Percentiles rank a stretch among this genome's conserved stretches.
Conservation (phyloP, 768 basidiomycete genomes). For the Cubamyces sp. region DNA sequence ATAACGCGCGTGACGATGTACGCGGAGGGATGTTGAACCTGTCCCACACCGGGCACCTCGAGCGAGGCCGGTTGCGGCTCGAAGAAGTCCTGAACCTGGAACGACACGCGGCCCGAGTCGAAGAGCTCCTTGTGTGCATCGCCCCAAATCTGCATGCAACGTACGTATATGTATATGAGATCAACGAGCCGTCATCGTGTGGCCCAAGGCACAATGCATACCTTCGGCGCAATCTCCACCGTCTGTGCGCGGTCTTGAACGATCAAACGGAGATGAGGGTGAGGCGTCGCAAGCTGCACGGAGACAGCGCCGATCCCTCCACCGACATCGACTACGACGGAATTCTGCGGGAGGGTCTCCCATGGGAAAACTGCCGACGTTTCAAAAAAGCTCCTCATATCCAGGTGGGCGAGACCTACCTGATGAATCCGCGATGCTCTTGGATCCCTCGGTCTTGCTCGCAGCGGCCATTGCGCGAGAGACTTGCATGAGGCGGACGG, state of each 20-base stretch:
- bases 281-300: conserved; percentile 13
- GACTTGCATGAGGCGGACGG: conserved; percentile 56
- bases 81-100: conserved; percentile 17
- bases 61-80: conserved; percentile 7
- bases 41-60: neutral
- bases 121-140: conserved; percentile 3
- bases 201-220: neutral
- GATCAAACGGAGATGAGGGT: conserved; percentile 15
- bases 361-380: conserved; percentile 17
- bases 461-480: conserved; percentile 74
- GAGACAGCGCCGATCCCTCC: conserved; percentile 22
- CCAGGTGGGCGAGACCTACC: neutral
- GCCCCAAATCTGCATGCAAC: neutral
- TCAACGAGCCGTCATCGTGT: too few species aligned
- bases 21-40: neutral
- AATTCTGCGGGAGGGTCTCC: conserved; percentile 11
- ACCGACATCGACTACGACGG: conserved; percentile 22
- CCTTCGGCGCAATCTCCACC: conserved; percentile 41
- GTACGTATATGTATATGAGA: neutral
- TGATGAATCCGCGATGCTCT: neutral
- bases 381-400: neutral
- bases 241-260: conserved; percentile 18
- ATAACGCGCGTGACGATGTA: conserved; percentile 16
- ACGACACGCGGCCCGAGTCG: conserved; percentile 8
- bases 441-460: conserved; percentile 54